These are phyloP conservation scores for Colletotrichum brevisporum DNA, from an alignment of 2,329 filamentous ascomycete genomes.

Conservation along the genomic window DNA sequence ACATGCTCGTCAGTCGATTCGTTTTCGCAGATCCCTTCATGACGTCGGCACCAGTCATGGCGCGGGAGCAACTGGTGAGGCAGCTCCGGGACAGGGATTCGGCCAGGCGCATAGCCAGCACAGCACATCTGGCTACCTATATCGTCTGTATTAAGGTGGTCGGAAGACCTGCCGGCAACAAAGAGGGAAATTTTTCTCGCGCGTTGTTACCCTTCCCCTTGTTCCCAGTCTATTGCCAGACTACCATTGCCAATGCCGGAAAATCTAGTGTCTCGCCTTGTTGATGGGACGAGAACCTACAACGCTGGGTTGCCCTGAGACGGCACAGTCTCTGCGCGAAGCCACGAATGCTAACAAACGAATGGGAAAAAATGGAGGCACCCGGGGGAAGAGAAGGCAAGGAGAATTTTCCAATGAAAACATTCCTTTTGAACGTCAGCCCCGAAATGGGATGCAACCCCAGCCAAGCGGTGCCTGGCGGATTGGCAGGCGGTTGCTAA, in stretches of 20 bases:
- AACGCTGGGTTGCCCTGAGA: conserved; percentile 32
- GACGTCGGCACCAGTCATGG: conserved; percentile 38
- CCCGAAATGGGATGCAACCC: conserved; percentile 30
- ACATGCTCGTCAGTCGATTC: conserved; percentile 22
- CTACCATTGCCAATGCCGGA: conserved; percentile 3
- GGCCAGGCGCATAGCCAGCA: conserved; percentile 35
- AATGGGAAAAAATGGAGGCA: neutral
- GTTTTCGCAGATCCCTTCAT: conserved; percentile 32
- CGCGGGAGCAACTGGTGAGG: conserved; percentile 30
- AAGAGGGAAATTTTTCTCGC: conserved; percentile 27
- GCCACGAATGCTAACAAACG: conserved; percentile 31
- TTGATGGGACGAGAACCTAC: conserved; percentile 22
- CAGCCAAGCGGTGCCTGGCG: conserved; percentile 13
- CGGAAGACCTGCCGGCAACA: conserved; percentile 26
- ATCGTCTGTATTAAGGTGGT: conserved; percentile 27
- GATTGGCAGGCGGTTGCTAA: conserved; percentile 28
- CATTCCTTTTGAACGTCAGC: conserved; percentile 36
- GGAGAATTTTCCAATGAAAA: conserved; percentile 26
- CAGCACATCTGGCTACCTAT: conserved; percentile 32
- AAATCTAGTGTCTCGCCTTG: conserved; percentile 27
- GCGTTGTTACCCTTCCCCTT: conserved; percentile 29
- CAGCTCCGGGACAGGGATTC: conserved; percentile 33
- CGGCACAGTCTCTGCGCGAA: conserved; percentile 6
- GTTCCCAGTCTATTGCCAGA: conserved; percentile 32
- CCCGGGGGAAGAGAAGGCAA: conserved; percentile 8